Conservation (phyloP, 176 grass and related monocot genomes). For the Musa troglodytarum region DNA sequence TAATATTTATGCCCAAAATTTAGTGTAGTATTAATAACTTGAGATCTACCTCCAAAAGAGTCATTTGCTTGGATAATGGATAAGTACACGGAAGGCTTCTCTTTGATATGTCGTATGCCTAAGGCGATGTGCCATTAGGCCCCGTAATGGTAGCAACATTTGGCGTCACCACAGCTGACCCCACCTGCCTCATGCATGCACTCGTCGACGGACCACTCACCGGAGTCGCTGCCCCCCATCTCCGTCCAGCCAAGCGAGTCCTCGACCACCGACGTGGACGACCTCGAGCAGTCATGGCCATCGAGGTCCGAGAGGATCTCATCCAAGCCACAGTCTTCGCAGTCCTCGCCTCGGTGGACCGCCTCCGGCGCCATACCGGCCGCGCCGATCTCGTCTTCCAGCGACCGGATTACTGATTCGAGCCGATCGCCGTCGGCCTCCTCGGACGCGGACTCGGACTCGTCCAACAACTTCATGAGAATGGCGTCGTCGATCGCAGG, state of each 20-base stretch:
- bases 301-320: constrained; percentile 35
- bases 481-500: constrained; percentile 37
- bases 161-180: too few species aligned
- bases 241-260: constrained; percentile 30
- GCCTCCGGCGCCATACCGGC: not conserved
- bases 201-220: constrained; percentile 47
- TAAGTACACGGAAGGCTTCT: too few species aligned
- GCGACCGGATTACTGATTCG: not conserved
- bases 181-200: constrained; percentile 16
- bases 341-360: constrained; percentile 29
- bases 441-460: not conserved
- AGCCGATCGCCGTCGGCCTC: constrained; percentile 6
- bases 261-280: constrained; percentile 15
- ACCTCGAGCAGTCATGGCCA: constrained; percentile 8
- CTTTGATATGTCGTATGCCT: too few species aligned
- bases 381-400: constrained; percentile 18
- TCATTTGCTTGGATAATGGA: too few species aligned
- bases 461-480: constrained; percentile 42
- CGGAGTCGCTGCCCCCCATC: constrained; percentile 34
- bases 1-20: too few species aligned
- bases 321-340: constrained; percentile 69
- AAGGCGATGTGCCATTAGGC: too few species aligned
- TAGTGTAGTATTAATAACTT: too few species aligned
- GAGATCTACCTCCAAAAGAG: too few species aligned
- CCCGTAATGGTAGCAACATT: too few species aligned